Evolutionary conservation across 495 filamentous ascomycete species (phyloP), one percentile per base, ranked within the genome.

Genomic region (Talaromyces ruber): DNA sequence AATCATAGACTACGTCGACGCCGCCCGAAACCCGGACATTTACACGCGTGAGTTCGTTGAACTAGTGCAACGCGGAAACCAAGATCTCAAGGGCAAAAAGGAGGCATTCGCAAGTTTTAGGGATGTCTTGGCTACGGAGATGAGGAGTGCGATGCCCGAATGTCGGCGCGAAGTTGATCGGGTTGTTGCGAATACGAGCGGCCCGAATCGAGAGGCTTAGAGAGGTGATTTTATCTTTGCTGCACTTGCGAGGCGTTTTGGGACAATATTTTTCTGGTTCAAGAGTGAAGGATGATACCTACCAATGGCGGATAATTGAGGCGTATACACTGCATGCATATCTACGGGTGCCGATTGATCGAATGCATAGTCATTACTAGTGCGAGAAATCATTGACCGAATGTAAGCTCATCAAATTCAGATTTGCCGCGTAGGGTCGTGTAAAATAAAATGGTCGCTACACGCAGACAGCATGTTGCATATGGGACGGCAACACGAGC

Each of bases 21-120:
- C 88, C 58, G 86, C 91, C 12, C 88, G 94, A 51, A 99, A 99
- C 76, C 94, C 94, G 14, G 93, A 98, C 71, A 96, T 99, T 75
- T 99, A 97, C 80, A 98, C 93, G 59, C 84, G 94, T 39, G 93
- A 98, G 77, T 96, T 97, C 68, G 92, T 98, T 53, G 95, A 98
- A 84, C 79, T 91, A 21, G 90, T 91, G 24, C 84, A 93, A 71
- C 82, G 86, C 64, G 79, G 83, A 32, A 98, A 98, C 71, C 93
- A 96, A 76, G 80, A 88, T 62, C 74, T 93, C 67, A 88, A 89
- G 67, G 94, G 94, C 22, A 92, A 92, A 80, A 82, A 81, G 70
- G 81, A 86, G 75, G 95, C 92, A 18, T 97, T 96, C 75, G 77
- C 79, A 4, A 69, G 71, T 18, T 96, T 99, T 70, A 77, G 90